These are phyloP conservation scores for Thermothelomyces thermophilus DNA, from an alignment of 2,329 filamentous ascomycete species.

Conservation along the genomic window DNA sequence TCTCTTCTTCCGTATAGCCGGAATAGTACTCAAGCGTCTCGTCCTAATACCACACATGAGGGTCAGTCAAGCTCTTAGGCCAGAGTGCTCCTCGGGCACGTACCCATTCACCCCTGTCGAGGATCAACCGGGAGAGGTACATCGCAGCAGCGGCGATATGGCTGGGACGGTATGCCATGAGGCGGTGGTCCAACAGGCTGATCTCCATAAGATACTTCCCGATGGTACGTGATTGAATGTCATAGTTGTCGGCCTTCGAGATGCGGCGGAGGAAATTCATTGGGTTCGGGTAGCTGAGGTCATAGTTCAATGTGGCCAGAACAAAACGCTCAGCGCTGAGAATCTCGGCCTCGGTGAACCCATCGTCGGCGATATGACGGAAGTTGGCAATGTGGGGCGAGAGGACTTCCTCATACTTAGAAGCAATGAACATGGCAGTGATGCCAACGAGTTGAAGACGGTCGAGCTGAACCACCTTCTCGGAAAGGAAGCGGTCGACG, in stretches of 20 bases:
- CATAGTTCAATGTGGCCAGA: conserved; percentile 84
- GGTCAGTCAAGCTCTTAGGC: conserved; percentile 14
- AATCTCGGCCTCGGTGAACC: conserved; percentile 91
- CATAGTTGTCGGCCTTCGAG: conserved; percentile 98
- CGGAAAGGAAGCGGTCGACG: conserved; percentile 93
- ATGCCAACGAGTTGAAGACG: conserved; percentile 94
- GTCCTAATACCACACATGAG: conserved; percentile 51
- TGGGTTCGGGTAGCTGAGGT: conserved; percentile 96
- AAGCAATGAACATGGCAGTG: conserved; percentile 98
- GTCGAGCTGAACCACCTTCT: conserved; percentile 92
- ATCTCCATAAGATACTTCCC: conserved; percentile 99
- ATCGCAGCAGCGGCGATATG: conserved; percentile 88
- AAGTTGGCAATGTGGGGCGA: conserved; percentile 97
- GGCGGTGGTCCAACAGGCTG: conserved; percentile 87
- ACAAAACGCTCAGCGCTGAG: conserved; percentile 95
- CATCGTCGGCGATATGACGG: conserved; percentile 92
- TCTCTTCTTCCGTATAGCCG: conserved; percentile 87
- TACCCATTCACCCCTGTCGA: conserved; percentile 89
- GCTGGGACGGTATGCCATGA: conserved; percentile 83
- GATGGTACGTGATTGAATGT: conserved; percentile 93
- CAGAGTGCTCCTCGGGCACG: conserved; percentile 29
- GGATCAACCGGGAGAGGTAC: conserved; percentile 86
- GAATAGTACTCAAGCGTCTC: conserved; percentile 82
- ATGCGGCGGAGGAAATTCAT: conserved; percentile 99
- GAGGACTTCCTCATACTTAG: conserved; percentile 97